phyloP scores from a whole-genome alignment of 148 eudicot genomes.

The Vaccinium macrocarpon region DNA sequence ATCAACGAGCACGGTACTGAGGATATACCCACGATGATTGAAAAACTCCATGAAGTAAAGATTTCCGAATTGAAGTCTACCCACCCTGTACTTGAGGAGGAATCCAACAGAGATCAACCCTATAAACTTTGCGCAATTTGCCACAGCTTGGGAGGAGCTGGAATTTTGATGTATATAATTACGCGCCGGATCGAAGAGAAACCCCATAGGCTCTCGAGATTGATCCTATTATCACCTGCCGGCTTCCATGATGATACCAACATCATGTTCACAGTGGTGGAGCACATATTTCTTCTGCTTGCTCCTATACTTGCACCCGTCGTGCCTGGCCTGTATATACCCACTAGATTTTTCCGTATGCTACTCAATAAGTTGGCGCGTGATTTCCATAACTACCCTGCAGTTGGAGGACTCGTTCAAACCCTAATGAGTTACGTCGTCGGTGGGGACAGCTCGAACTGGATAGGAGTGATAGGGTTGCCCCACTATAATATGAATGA shows the following conservation, averaged over 20 bases:
- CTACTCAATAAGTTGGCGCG: constrained; percentile 83
- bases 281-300: constrained; percentile 44
- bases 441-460: constrained; percentile 96
- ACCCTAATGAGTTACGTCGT: constrained; percentile 86
- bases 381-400: constrained; percentile 92
- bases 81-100: constrained; percentile 39
- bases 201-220: constrained; percentile 78
- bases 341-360: constrained; percentile 93
- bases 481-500: constrained; percentile 98
- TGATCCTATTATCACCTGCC: constrained; percentile 82
- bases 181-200: constrained; percentile 59
- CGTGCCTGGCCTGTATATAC: constrained; percentile 84
- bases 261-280: constrained; percentile 54
- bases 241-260: constrained; percentile 86
- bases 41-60: constrained; percentile 85
- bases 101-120: constrained; percentile 45
- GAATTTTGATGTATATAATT: constrained; percentile 68
- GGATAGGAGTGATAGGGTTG: constrained; percentile 87
- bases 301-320: constrained; percentile 74
- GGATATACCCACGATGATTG: constrained; percentile 86
- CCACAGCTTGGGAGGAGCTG: constrained; percentile 98
- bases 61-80: constrained; percentile 55
- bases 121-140: constrained; percentile 79
- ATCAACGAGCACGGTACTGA: constrained; percentile 91
- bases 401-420: constrained; percentile 91